Base-by-base conservation (phyloP, 1,139 yeast species). In the Sugiyamaella sp. region DNA sequence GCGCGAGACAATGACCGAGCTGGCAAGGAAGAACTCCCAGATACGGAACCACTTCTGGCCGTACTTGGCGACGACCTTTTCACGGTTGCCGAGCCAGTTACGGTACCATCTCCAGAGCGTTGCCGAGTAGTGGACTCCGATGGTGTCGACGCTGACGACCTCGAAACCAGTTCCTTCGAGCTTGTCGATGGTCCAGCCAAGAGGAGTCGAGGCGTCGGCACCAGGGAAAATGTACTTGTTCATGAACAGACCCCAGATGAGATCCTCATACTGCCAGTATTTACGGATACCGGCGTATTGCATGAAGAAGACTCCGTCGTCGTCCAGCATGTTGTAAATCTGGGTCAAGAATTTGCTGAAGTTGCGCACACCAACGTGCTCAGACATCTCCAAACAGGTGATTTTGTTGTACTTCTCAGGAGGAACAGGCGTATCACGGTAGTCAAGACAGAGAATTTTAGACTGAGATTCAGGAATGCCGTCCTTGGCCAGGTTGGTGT, bases 141-240 rank as follows among this genome's bases (percentile, higher is more conserved):
- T 86, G 73, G 86, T 89, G 73, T 90, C 97, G 58, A 87, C 75
- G 48, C 88, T 79, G 53, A 85, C 91, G 64, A 88, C 81, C 76
- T 89, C 97, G 70, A 89, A 89, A 2, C 96, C 96, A 60, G 86
- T 82, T 40, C 82, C 83, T 76, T 89, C 97, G 69, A 90, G 81
- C 63, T 82, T 77, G 60, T 85, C 81, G 58, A 85, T 78, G 61
- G 88, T 93, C 70, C 87, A 90, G 55, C 89, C 89, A 66, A 90
- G 80, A 49, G 97, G 97, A 54, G 97, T 90, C 6, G 96, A 88
- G 48, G 97, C 97, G 75, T 89, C 97, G 52, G 97, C 97, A 74
- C 97, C 97, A 46, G 97, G 97, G 89, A 89, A 89, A 69, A 89
- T 85, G 75, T 89, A 89, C 78, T 89, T 89, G 82, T 90, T 89